A percentile compares a stretch with the other conserved stretches of the same genome.
Conservation (phyloP, 768 basidiomycete species). For the Lenzites betulinus region DNA sequence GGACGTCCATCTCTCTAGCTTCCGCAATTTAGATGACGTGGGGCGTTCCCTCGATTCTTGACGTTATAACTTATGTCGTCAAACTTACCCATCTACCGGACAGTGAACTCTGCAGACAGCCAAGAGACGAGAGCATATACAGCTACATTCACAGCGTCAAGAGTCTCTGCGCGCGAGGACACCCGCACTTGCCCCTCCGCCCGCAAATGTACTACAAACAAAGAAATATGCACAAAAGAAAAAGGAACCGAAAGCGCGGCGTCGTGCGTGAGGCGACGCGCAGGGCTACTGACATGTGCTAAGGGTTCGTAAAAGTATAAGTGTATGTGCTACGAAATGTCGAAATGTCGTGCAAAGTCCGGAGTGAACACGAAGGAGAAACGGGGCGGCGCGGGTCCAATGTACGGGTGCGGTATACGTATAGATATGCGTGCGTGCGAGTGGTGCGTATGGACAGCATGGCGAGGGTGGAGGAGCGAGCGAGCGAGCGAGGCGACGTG, state of each 20-base stretch:
- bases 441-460: constrained; percentile 1
- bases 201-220: constrained; percentile 3
- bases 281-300: too few relatives aligned
- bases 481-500: not conserved
- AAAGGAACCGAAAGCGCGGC: not conserved
- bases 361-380: not conserved
- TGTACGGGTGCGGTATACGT: not conserved
- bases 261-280: too few relatives aligned
- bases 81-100: too few relatives aligned
- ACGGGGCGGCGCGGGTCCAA: not conserved
- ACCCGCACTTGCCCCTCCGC: not conserved
- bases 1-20: too few relatives aligned
- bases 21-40: too few relatives aligned
- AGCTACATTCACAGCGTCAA: not conserved
- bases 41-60: too few relatives aligned
- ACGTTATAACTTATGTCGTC: too few relatives aligned
- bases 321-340: not conserved
- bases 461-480: not conserved
- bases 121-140: not conserved
- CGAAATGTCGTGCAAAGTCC: not conserved
- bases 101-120: not conserved
- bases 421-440: not conserved
- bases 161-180: not conserved
- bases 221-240: not conserved
- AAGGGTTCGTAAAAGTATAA: too few relatives aligned